Percentiles rank a stretch among this genome's conserved stretches.
Evolutionary conservation across 495 filamentous ascomycete genomes (phyloP).

Genomic region (Penicillium roqueforti): DNA sequence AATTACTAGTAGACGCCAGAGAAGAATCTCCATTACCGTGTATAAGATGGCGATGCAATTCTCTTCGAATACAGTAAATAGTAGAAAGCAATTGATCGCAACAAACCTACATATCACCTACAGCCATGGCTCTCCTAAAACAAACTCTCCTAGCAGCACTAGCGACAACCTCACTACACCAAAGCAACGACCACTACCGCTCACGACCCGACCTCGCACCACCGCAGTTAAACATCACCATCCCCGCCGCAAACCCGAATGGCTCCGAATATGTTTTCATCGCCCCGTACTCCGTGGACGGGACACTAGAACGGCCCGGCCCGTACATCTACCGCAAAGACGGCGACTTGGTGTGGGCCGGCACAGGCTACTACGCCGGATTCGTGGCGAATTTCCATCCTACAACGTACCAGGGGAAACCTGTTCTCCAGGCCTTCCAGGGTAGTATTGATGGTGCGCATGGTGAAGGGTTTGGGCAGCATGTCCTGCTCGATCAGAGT

Average conservation of each 20-base stretch:
- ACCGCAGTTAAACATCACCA: slow-evolving; percentile 51
- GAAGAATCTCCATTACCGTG: background rate
- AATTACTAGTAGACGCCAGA: background rate
- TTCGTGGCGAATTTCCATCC: slow-evolving; percentile 38
- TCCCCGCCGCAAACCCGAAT: slow-evolving; percentile 38
- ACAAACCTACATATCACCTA: background rate
- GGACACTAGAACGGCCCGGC: slow-evolving; percentile 27
- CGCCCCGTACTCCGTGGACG: slow-evolving; percentile 34
- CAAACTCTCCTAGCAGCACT: background rate
- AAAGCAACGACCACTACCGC: slow-evolving; percentile 31
- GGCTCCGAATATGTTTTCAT: slow-evolving; percentile 48
- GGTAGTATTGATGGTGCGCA: slow-evolving; percentile 43
- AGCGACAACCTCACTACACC: background rate
- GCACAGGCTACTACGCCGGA: slow-evolving; percentile 44
- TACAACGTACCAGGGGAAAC: slow-evolving; percentile 36
- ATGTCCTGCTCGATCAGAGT: slow-evolving; percentile 41
- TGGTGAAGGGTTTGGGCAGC: slow-evolving; percentile 43
- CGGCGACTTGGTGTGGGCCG: slow-evolving; percentile 52
- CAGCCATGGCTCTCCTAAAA: background rate
- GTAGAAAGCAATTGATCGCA: background rate
- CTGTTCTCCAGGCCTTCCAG: slow-evolving; percentile 47
- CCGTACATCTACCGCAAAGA: slow-evolving; percentile 50
- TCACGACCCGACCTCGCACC: slow-evolving; percentile 50
- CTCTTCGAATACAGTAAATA: background rate
- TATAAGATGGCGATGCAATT: background rate